Base-by-base conservation (phyloP, 2,329 filamentous ascomycete genomes). In the Cercospora sp. region DNA sequence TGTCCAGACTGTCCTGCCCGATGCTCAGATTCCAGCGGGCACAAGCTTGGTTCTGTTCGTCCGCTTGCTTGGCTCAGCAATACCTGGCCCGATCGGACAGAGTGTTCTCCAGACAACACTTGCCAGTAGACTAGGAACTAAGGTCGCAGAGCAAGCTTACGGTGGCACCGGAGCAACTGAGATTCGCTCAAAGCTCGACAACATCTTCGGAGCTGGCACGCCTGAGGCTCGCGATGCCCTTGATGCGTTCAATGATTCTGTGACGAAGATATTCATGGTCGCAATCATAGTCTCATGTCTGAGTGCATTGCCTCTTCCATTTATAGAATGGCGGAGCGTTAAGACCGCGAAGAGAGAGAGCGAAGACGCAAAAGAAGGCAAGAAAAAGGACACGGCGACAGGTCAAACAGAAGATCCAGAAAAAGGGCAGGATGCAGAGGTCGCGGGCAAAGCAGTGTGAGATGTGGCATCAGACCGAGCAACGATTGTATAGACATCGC, bases 301-400 rank as follows among this genome's bases (percentile, higher is more conserved):
- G 60, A 62, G 60, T 33, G 57, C 51, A 8, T 31, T 70, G 20
- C 61, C 64, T 18, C 16, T 67, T 7, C 59, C 65, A 3, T 10
- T 65, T 6, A 33, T 68, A 6, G 70, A 69, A 36, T 66, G 63
- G 60, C 69, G 66, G 60, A 72, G 70, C 73, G 77, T 70, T 75
- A 90, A 66, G 39, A 66, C 62, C 18, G 60, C 64, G 60, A 67
- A 70, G 42, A 45, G 59, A 53, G 63, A 55, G 33, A 36, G 33
- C 18, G 64, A 64, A 33, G 67, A 67, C 28, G 45, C 42, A 2
- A 63, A 69, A 28, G 57, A 64, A 39, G 60, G 60, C 13, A 62
- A 48, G 23, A 45, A 51, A 48, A 8, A 0, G 9, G 6, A 10
- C 9, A 8, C 3, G 10, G 7, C 20, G 18, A 10, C 4, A 5